A percentile compares a stretch with the other conserved stretches of the same genome.
Conservation (phyloP, 2,329 filamentous ascomycete species). For the Aureobasidium leucospermi region DNA sequence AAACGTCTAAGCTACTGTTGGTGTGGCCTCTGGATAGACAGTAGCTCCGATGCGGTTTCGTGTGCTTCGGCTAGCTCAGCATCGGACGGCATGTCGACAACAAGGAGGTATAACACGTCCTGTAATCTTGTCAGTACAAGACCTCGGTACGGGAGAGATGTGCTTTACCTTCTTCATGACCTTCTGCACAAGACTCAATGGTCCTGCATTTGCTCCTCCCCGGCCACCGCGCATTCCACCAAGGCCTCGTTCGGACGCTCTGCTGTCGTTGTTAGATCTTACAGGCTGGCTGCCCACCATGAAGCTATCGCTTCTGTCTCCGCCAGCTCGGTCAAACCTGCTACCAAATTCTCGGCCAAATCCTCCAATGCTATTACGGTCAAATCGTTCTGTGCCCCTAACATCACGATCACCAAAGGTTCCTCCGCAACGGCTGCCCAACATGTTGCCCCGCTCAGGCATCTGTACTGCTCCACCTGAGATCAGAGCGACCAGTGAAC, state of each 20-base stretch:
- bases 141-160: neutral
- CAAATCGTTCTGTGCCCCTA: neutral
- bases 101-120: slow-evolving; percentile 45
- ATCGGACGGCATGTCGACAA: slow-evolving; percentile 44
- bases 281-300: no score
- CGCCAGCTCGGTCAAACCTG: neutral
- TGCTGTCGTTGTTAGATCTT: neutral
- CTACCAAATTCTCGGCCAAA: neutral
- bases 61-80: slow-evolving; percentile 32
- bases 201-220: neutral
- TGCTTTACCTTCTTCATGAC: slow-evolving; percentile 18
- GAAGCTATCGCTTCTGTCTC: no score
- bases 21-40: neutral
- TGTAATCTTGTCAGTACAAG: slow-evolving; percentile 18
- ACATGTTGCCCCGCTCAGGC: neutral
- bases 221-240: neutral
- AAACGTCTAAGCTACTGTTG: neutral
- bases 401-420: neutral
- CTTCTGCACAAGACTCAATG: slow-evolving; percentile 17
- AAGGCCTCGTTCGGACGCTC: neutral
- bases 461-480: slow-evolving; percentile 36
- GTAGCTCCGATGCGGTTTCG: neutral
- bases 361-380: neutral
- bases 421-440: neutral
- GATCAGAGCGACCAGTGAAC: slow-evolving; percentile 39